phyloP scores from a whole-genome alignment of 2,329 filamentous ascomycete genomes.

The Fusarium mexicanum region DNA sequence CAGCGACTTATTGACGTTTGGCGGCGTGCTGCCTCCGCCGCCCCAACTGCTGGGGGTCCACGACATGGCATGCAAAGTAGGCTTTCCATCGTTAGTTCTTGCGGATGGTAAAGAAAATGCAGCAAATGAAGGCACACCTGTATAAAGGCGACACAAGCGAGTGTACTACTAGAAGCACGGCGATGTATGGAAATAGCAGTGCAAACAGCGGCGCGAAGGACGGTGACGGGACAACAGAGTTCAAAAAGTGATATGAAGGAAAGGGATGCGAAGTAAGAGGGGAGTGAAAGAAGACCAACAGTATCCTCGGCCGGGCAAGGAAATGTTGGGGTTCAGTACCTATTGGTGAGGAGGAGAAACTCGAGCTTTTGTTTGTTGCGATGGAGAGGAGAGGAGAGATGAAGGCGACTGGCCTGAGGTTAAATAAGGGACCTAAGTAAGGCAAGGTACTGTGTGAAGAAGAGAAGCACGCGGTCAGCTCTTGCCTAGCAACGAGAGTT shows the following conservation, averaged over 20 bases:
- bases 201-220: neutral
- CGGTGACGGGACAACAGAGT: neutral
- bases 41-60: neutral
- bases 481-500: neutral
- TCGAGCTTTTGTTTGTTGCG: neutral
- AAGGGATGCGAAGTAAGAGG: neutral
- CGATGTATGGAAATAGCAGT: neutral
- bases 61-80: neutral
- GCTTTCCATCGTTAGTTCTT: neutral
- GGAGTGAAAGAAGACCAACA: neutral
- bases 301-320: neutral
- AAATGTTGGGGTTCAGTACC: neutral
- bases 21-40: neutral
- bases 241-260: neutral
- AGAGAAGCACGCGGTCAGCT: neutral
- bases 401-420: no score
- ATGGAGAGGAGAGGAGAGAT: neutral
- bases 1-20: constrained; percentile 12
- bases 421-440: no score
- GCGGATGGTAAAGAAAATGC: neutral
- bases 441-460: neutral
- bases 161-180: neutral
- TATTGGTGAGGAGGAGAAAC: neutral
- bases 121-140: neutral
- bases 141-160: neutral